phyloP scores from a whole-genome alignment of 2,329 filamentous ascomycete species.

The Penicillium sp. region DNA sequence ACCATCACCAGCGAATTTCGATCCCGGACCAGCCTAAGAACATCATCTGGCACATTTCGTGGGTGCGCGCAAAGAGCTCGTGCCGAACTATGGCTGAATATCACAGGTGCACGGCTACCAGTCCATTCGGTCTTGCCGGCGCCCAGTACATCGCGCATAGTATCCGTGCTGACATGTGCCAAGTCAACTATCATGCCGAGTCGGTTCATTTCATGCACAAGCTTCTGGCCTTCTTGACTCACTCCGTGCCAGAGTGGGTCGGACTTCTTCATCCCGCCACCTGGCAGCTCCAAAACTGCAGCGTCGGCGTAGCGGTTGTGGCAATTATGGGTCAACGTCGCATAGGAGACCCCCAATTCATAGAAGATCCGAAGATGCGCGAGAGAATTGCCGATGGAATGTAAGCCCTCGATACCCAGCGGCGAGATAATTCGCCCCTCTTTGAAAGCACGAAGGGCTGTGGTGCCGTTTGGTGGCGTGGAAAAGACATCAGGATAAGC shows the following conservation, averaged over 20 bases:
- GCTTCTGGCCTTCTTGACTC: slow-evolving; percentile 59
- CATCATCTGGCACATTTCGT: slow-evolving; percentile 80
- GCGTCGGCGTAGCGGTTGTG: slow-evolving; percentile 86
- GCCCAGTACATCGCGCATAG: slow-evolving; percentile 76
- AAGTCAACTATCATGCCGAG: slow-evolving; percentile 92
- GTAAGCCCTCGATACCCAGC: slow-evolving; percentile 76
- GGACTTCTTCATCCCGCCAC: slow-evolving; percentile 36
- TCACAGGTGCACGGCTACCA: slow-evolving; percentile 72
- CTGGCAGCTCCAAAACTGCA: slow-evolving; percentile 50
- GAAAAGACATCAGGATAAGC: slow-evolving; percentile 48
- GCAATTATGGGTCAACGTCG: slow-evolving; percentile 88
- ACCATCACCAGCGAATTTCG: slow-evolving; percentile 79
- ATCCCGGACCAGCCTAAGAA: slow-evolving; percentile 68
- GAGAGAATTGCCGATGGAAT: slow-evolving; percentile 79
- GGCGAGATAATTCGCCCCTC: slow-evolving; percentile 66
- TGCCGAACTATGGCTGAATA: slow-evolving; percentile 83
- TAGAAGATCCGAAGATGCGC: slow-evolving; percentile 67
- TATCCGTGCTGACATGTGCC: slow-evolving; percentile 70
- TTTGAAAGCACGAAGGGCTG: slow-evolving; percentile 57
- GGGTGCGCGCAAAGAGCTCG: slow-evolving; percentile 78
- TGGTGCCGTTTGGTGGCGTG: slow-evolving; percentile 51
- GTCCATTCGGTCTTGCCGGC: slow-evolving; percentile 55
- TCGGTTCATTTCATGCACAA: slow-evolving; percentile 87
- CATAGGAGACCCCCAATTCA: slow-evolving; percentile 74
- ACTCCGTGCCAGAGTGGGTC: slow-evolving; percentile 55